Base-by-base conservation (phyloP, 208 protist species). In the Zelonia costaricensis region DNA sequence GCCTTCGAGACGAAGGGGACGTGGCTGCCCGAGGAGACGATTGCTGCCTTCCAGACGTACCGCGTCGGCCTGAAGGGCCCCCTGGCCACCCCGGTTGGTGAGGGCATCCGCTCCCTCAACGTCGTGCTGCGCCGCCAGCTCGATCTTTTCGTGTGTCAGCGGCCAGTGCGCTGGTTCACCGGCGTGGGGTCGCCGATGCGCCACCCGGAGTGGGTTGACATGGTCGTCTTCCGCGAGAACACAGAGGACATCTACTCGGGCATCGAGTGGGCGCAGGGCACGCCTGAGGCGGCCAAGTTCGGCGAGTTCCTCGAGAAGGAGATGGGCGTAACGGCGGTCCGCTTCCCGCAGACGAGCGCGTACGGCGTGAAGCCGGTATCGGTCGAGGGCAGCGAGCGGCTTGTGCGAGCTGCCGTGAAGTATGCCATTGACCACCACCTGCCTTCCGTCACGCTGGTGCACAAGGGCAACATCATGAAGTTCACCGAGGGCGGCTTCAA, bases 381-480 rank as follows among this genome's bases (percentile, higher is more conserved):
- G 13, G 46, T 70, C 4, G 78, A 84, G 36, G 78, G 78, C 15
- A 84, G 60, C 23, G 78, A 84, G 63, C 71, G 78, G 0, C 73
- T 84, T 12, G 73, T 84, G 47, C 78, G 78, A 0, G 71, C 78
- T 0, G 78, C 78, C 5, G 60, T 84, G 15, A 52, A 79, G 63
- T 75, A 74, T 56, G 78, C 78, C 27, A 40, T 84, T 0, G 69
- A 68, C 44, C 78, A 80, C 60, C 49, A 63, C 27, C 68, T 74
- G 8, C 78, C 78, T 0, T 74, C 68, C n/a, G 78, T 84, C 18
- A 84, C 78, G 4, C 52, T 84, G 9, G 78, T 84, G 23, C 78
- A 84, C 69, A 84, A 84, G 47, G 78, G 78, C 20, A 84, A 84
- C 73, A 84, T 84, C 57, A 84, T 84, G 78, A 84, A 84, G 64